phyloP scores from a whole-genome alignment of 495 filamentous ascomycete species.

The Cercophora newfieldiana region DNA sequence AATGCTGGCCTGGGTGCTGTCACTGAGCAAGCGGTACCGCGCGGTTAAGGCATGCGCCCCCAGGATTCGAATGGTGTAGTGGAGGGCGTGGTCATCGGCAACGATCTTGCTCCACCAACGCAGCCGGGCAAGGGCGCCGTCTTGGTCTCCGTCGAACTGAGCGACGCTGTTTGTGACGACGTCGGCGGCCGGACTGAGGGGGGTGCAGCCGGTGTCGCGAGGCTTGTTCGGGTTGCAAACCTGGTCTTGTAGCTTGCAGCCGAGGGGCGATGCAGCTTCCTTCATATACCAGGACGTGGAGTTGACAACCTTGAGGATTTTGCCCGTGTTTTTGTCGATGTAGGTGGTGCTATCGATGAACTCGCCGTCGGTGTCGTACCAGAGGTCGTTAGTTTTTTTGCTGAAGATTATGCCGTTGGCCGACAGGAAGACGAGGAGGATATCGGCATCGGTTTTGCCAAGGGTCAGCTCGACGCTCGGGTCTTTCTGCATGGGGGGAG shows the following conservation, averaged over 20 bases:
- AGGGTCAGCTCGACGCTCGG: neutral
- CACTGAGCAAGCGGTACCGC: neutral
- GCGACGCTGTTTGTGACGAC: neutral
- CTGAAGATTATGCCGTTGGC: neutral
- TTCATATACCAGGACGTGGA: neutral
- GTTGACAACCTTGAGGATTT: neutral
- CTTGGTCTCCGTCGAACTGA: neutral
- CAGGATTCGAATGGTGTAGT: neutral
- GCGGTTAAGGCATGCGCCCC: neutral
- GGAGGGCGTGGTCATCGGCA: neutral
- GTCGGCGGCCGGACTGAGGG: neutral
- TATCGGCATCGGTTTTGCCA: neutral
- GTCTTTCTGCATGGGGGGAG: neutral
- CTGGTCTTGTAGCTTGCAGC: slow-evolving; percentile 5
- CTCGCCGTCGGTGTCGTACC: slow-evolving; percentile 4
- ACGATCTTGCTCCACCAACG: neutral
- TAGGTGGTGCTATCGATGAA: neutral
- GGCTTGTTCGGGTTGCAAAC: slow-evolving; percentile 11
- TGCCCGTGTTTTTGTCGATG: neutral
- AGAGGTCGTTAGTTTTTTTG: neutral
- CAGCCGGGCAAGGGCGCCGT: neutral
- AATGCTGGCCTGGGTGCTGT: neutral
- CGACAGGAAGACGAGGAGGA: slow-evolving; percentile 11
- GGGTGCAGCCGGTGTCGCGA: neutral
- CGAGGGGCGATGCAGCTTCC: slow-evolving; percentile 9